phyloP scores from a whole-genome alignment of 164 flowering plant genomes.

The Tetracentron sinense region DNA sequence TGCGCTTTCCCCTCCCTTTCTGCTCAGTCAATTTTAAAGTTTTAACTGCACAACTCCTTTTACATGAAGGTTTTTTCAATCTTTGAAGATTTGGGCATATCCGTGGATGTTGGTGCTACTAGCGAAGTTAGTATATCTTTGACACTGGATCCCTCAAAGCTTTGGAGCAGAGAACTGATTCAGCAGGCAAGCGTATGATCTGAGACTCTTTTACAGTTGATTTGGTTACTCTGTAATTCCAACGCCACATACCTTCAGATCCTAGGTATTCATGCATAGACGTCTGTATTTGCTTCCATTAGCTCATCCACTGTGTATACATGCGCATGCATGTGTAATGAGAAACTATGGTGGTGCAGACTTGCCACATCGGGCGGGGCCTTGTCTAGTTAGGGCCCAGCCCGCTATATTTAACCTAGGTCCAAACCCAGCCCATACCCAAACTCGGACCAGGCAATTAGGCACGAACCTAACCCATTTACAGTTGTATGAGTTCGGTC shows the following conservation, averaged over 20 bases:
- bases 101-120: conserved; percentile 96
- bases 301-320: too few species aligned
- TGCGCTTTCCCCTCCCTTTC: background rate
- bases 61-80: conserved; percentile 70
- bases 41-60: background rate
- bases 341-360: too few species aligned
- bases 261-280: background rate
- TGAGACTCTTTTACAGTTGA: conserved; percentile 2
- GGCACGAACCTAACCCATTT: too few species aligned
- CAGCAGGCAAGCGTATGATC: conserved; percentile 87
- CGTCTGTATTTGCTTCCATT: too few species aligned
- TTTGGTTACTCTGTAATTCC: background rate
- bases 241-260: background rate
- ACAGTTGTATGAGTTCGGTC: too few species aligned
- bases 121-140: conserved; percentile 97
- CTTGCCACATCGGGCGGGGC: too few species aligned
- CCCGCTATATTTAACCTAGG: too few species aligned
- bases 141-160: conserved; percentile 91
- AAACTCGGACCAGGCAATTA: too few species aligned
- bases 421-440: too few species aligned
- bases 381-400: too few species aligned
- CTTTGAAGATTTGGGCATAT: conserved; percentile 92
- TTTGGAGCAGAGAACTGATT: conserved; percentile 95
- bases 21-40: background rate
- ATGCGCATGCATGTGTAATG: too few species aligned